Conservation (phyloP, 257 asterid genomes). For the Petrea volubilis region DNA sequence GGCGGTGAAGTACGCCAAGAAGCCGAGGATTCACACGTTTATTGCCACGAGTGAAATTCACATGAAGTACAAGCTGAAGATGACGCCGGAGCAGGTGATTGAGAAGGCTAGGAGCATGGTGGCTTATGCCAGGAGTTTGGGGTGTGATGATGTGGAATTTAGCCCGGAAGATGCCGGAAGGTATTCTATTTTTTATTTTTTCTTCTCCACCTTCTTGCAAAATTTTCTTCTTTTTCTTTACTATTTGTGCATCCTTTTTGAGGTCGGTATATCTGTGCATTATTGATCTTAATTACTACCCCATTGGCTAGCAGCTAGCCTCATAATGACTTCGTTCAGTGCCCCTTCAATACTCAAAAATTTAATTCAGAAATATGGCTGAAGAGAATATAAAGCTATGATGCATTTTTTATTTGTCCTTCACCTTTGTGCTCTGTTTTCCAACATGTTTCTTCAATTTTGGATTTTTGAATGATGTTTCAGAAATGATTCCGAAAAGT, state of each 20-base stretch:
- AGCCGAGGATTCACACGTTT: slow-evolving; percentile 92
- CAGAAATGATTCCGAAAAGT: neutral
- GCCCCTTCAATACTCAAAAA: neutral
- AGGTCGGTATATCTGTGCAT: too few species aligned
- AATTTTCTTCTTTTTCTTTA: neutral
- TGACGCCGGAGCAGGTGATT: slow-evolving; percentile 69
- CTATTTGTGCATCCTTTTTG: too few species aligned
- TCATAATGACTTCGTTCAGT: neutral
- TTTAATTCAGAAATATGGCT: neutral
- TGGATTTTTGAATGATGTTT: neutral
- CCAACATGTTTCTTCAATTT: neutral
- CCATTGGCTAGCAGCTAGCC: too few species aligned
- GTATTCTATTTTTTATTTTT: slow-evolving; percentile 32
- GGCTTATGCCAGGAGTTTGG: slow-evolving; percentile 81
- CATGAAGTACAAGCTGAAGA: slow-evolving; percentile 84
- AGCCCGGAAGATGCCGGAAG: slow-evolving; percentile 99
- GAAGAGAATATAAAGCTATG: neutral
- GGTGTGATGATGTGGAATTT: slow-evolving; percentile 89
- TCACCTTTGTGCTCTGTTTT: neutral
- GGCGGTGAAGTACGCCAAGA: slow-evolving; percentile 81
- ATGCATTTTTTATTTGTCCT: neutral
- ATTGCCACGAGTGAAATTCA: slow-evolving; percentile 98
- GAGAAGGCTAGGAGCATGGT: slow-evolving; percentile 94
- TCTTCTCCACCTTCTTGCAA: neutral
- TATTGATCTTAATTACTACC: too few species aligned